These are phyloP conservation scores for Bipolaris zeicola DNA, from an alignment of 2,329 filamentous ascomycete species.

Conservation along the genomic window DNA sequence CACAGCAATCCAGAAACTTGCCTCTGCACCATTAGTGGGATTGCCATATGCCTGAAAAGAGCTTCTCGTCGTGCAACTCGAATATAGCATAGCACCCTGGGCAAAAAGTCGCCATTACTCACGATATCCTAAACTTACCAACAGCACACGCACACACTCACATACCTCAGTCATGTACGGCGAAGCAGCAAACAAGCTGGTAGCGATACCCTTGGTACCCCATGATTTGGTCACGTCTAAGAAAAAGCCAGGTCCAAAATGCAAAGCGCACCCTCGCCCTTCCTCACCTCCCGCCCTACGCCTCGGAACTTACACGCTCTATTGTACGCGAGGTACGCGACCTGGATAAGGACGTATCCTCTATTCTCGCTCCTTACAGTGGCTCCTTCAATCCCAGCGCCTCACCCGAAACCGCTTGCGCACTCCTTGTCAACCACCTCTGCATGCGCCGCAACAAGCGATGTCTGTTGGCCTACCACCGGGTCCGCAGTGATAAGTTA, in stretches of 20 bases:
- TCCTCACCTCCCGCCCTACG: conserved; percentile 84
- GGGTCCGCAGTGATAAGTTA: conserved; percentile 85
- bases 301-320: conserved; percentile 85
- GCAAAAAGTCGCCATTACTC: neutral
- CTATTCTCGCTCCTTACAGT: conserved; percentile 80
- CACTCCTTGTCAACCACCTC: conserved; percentile 88
- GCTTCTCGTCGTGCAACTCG: neutral
- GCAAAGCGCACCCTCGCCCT: conserved; percentile 93
- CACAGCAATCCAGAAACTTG: neutral
- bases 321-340: conserved; percentile 92
- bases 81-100: neutral
- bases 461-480: conserved; percentile 92
- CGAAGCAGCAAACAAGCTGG: conserved; percentile 84
- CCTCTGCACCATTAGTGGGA: neutral
- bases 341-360: conserved; percentile 81
- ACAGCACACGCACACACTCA: neutral
- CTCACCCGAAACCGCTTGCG: conserved; percentile 83
- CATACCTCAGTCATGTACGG: conserved; percentile 71
- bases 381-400: conserved; percentile 83
- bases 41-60: neutral
- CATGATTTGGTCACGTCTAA: neutral
- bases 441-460: conserved; percentile 96
- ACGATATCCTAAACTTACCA: neutral
- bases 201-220: conserved; percentile 47
- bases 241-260: conserved; percentile 74